Percentiles rank a stretch among this genome's conserved stretches.
phyloP scores from a whole-genome alignment of 257 asterid species.

The Solanum tacnaense region DNA sequence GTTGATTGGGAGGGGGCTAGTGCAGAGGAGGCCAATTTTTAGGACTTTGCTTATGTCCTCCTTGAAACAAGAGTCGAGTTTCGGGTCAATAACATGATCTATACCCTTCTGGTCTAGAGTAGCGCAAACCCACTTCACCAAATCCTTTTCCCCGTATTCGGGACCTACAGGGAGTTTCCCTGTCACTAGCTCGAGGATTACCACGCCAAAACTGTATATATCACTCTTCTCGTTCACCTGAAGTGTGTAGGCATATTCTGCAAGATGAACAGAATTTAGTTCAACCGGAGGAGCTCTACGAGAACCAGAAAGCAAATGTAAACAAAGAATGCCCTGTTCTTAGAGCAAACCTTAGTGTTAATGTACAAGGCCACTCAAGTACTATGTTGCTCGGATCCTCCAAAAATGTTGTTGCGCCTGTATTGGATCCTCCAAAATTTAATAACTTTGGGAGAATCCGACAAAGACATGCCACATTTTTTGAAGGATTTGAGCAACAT shows the following conservation, averaged over 20 bases:
- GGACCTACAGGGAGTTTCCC: constrained; percentile 89
- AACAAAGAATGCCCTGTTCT: neutral
- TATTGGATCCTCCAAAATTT: neutral
- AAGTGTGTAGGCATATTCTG: constrained; percentile 90
- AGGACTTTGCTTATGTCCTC: constrained; percentile 72
- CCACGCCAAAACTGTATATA: constrained; percentile 84
- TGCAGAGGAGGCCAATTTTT: constrained; percentile 81
- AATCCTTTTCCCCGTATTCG: constrained; percentile 81
- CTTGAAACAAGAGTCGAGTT: constrained; percentile 73
- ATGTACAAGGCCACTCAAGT: neutral
- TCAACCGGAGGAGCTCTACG: neutral
- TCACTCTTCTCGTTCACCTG: constrained; percentile 96
- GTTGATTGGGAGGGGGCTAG: constrained; percentile 82
- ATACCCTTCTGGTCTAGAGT: constrained; percentile 73
- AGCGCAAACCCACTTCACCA: constrained; percentile 88
- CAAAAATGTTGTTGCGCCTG: neutral
- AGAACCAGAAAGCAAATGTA: neutral
- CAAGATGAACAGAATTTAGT: neutral
- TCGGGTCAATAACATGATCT: constrained; percentile 66
- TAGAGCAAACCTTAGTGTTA: neutral
- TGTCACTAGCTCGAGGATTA: constrained; percentile 62
- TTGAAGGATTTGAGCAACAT: neutral
- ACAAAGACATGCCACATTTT: neutral
- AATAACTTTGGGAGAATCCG: neutral
- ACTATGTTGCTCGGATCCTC: neutral